Evolutionary conservation across 169 alveolate species (phyloP).

Genomic region (Eimeria zaria): DNA sequence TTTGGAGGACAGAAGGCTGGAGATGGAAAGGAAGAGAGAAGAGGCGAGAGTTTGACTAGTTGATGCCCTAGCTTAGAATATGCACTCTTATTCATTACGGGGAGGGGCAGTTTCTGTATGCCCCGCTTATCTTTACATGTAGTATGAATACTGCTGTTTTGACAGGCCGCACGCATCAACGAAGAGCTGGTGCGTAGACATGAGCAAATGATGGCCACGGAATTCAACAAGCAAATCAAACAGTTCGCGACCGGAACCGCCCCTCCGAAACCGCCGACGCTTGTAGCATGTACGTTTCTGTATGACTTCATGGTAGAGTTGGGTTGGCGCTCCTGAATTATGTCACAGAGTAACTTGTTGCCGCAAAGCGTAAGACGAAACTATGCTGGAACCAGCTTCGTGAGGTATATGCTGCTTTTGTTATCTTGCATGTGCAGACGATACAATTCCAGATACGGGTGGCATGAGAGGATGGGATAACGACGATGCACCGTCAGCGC

Average conservation of each 20-base stretch:
- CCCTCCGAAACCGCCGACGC: slow-evolving; percentile 73
- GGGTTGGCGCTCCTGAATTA: not conserved
- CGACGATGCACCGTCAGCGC: slow-evolving; percentile 41
- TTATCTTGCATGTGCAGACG: not conserved
- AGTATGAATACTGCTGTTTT: not conserved
- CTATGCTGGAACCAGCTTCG: not conserved
- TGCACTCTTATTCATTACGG: not conserved
- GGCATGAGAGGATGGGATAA: slow-evolving; percentile 52
- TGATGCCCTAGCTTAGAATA: not conserved
- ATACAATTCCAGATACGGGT: slow-evolving; percentile 41
- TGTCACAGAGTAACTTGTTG: not conserved
- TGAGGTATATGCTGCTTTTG: not conserved
- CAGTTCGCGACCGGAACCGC: slow-evolving; percentile 79
- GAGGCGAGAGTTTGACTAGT: slow-evolving; percentile 15
- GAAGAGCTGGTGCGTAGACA: slow-evolving; percentile 82
- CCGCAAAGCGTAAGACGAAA: not conserved
- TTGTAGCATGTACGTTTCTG: slow-evolving; percentile 39
- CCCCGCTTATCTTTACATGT: not conserved
- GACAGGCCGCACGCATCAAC: slow-evolving; percentile 79
- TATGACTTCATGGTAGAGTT: not conserved
- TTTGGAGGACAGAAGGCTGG: slow-evolving; percentile 82
- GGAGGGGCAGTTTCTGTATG: not conserved
- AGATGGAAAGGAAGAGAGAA: slow-evolving; percentile 78
- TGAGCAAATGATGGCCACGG: slow-evolving; percentile 81
- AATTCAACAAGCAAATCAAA: slow-evolving; percentile 77